phyloP scores from a whole-genome alignment of 768 basidiomycete genomes.

The Hericium erinaceus region DNA sequence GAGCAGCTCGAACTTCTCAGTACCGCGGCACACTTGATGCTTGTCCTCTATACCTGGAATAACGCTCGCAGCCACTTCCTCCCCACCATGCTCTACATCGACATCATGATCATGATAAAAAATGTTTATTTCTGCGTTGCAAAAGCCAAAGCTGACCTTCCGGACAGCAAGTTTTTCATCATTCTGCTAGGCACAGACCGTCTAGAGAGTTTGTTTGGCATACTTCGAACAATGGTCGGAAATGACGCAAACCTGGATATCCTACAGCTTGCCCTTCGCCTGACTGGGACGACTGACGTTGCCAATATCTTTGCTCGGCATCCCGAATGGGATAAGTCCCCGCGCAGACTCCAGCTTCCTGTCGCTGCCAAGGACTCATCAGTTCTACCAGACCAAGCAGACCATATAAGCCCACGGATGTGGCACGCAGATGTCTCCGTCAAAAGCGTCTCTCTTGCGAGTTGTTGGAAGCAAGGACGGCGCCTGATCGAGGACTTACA shows the following conservation, averaged over 20 bases:
- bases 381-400: not conserved
- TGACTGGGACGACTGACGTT: conserved; percentile 24
- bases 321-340: conserved; percentile 30
- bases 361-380: not conserved
- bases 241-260: conserved; percentile 14
- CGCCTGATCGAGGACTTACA: not conserved
- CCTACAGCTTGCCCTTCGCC: conserved; percentile 19
- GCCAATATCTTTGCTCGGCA: conserved; percentile 27
- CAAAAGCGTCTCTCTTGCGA: not conserved
- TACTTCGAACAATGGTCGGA: conserved; percentile 17
- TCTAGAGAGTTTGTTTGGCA: conserved; percentile 13
- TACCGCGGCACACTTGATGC: not conserved
- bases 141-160: conserved; percentile 13
- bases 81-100: conserved; percentile 10
- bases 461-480: not conserved
- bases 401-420: not conserved
- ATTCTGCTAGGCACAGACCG: conserved; percentile 6
- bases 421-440: not conserved
- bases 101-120: conserved; percentile 15
- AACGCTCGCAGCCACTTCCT: conserved; percentile 2
- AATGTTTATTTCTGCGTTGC: conserved; percentile 18
- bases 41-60: not conserved
- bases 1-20: not conserved
- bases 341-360: conserved; percentile 21
- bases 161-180: not conserved